phyloP scores from a whole-genome alignment of 1,284 basidiomycete species.

The Vanrija humicola region DNA sequence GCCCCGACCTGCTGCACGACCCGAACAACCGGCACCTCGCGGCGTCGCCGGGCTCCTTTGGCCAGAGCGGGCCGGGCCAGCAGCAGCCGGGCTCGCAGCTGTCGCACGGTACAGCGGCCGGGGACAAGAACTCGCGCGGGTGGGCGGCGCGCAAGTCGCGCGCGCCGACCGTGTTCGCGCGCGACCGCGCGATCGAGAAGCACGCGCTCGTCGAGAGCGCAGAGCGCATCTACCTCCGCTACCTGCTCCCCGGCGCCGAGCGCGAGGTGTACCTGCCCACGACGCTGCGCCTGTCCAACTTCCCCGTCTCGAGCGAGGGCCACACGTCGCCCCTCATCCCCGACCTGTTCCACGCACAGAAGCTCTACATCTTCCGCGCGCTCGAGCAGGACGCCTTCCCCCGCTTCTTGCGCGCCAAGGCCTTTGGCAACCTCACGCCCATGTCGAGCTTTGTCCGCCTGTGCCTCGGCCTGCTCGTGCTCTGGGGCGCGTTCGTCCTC shows the following conservation, averaged over 20 bases:
- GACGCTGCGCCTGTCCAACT: slow-evolving; percentile 44
- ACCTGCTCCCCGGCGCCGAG: slow-evolving; percentile 63
- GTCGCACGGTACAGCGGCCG: not conserved
- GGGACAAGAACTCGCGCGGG: slow-evolving; percentile 1
- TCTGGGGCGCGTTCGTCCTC: slow-evolving; percentile 87
- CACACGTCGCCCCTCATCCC: slow-evolving; percentile 83
- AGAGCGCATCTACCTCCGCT: slow-evolving; percentile 91
- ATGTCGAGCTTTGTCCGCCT: slow-evolving; percentile 79
- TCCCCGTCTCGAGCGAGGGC: slow-evolving; percentile 59
- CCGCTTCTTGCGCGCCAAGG: slow-evolving; percentile 89
- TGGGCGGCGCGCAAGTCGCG: slow-evolving; percentile 46
- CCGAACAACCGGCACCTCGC: too few species aligned
- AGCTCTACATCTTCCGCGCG: slow-evolving; percentile 93
- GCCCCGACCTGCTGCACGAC: too few species aligned
- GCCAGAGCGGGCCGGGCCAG: too few species aligned
- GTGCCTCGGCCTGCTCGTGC: slow-evolving; percentile 73
- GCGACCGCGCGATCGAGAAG: slow-evolving; percentile 83
- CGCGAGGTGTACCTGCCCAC: slow-evolving; percentile 88
- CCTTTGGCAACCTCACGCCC: slow-evolving; percentile 93
- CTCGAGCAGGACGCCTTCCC: slow-evolving; percentile 99
- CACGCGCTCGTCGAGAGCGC: slow-evolving; percentile 86
- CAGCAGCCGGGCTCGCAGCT: not conserved
- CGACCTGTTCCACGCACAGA: slow-evolving; percentile 95
- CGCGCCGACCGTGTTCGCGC: slow-evolving; percentile 81
- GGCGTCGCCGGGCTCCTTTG: too few species aligned